Percentiles rank a stretch among this genome's conserved stretches.
Conservation (phyloP, 2,329 filamentous ascomycete genomes). For the Aspergillus spinulosporus region DNA sequence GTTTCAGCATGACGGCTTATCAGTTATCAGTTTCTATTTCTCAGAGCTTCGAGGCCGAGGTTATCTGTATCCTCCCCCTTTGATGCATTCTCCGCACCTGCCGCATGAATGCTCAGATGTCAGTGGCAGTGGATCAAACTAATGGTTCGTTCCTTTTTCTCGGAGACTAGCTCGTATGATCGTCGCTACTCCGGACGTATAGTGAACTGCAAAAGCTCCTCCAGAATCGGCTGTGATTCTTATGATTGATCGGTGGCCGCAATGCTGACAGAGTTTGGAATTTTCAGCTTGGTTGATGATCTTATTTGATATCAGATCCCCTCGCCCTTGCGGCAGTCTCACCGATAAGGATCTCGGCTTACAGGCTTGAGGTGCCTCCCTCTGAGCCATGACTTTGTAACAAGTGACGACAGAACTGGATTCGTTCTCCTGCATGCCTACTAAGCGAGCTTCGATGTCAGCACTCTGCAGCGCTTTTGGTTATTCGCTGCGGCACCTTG, state of each 20-base stretch:
- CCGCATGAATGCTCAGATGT: conserved; percentile 6
- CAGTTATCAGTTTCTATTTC: conserved; percentile 9
- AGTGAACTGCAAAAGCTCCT: not conserved
- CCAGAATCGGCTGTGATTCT: not conserved
- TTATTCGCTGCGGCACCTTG: not conserved
- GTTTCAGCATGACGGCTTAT: conserved; percentile 6
- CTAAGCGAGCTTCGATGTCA: not conserved
- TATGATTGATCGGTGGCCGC: not conserved
- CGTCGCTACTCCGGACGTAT: not conserved
- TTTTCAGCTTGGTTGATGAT: conserved; percentile 4
- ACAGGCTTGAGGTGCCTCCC: conserved; percentile 12
- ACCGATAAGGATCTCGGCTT: conserved; percentile 14
- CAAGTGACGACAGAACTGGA: conserved; percentile 1
- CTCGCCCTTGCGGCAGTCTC: not conserved
- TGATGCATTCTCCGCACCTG: conserved; percentile 11
- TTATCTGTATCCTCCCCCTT: conserved; percentile 1
- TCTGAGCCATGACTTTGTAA: conserved; percentile 8
- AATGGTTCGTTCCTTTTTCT: conserved; percentile 2
- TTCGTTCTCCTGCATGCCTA: not conserved
- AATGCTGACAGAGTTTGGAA: not conserved
- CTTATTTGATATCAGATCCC: conserved; percentile 5
- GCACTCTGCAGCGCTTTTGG: not conserved
- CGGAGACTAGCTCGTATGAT: not conserved
- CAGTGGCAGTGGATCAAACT: not conserved
- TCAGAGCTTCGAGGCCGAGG: not conserved